A percentile compares a stretch with the other conserved stretches of the same genome.
phyloP scores from a whole-genome alignment of 2,329 filamentous ascomycete genomes.

The Coniochaeta sp. region DNA sequence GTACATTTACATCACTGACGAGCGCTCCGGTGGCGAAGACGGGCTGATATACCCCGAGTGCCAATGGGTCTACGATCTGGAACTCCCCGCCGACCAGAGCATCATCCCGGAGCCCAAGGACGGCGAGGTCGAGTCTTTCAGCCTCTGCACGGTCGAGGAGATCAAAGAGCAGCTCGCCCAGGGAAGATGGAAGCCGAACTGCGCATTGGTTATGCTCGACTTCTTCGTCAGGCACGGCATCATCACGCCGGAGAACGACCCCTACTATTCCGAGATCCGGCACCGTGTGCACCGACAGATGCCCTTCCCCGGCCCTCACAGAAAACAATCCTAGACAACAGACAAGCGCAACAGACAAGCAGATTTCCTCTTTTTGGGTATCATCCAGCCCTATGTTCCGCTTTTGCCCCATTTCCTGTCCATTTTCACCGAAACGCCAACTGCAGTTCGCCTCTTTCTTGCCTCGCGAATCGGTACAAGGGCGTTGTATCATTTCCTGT shows the following conservation, averaged over 20 bases:
- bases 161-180: constrained; percentile 60
- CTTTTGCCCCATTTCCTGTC: constrained; percentile 8
- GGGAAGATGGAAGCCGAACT: constrained; percentile 90
- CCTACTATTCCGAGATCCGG: constrained; percentile 68
- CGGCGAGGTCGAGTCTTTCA: constrained; percentile 82
- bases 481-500: not conserved
- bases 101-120: constrained; percentile 72
- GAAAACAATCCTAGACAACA: constrained; percentile 10
- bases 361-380: constrained; percentile 9
- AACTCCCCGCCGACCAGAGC: constrained; percentile 53
- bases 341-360: not conserved
- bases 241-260: constrained; percentile 71
- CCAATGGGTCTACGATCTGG: constrained; percentile 86
- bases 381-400: constrained; percentile 5
- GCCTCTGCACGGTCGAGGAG: constrained; percentile 69
- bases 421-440: not conserved
- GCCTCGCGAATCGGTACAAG: not conserved
- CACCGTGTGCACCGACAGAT: constrained; percentile 69
- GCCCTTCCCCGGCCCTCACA: constrained; percentile 68
- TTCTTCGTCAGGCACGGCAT: constrained; percentile 86
- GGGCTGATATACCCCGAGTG: constrained; percentile 83
- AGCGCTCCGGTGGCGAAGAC: constrained; percentile 69
- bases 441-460: not conserved
- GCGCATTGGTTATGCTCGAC: constrained; percentile 74
- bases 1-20: constrained; percentile 76